Evolutionary conservation across 2,329 filamentous ascomycete genomes (phyloP).

Genomic region (Bipolaris victoriae): DNA sequence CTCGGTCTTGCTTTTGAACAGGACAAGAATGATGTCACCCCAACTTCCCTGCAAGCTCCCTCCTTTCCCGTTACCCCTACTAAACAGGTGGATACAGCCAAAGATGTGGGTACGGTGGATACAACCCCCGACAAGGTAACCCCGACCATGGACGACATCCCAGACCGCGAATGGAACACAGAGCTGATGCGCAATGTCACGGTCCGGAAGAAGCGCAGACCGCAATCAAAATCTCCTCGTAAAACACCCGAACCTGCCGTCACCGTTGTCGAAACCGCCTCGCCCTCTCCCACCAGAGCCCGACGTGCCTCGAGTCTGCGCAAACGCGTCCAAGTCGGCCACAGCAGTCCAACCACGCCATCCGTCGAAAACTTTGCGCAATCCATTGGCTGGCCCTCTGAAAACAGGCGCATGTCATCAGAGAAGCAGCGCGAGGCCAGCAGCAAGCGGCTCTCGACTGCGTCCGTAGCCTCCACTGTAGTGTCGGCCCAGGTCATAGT

Average conservation of each 20-base stretch:
- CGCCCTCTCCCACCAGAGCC: conserved; percentile 25
- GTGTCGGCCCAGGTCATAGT: conserved; percentile 62
- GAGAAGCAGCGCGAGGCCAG: conserved; percentile 38
- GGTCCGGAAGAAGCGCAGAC: conserved; percentile 44
- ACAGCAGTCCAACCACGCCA: conserved; percentile 40
- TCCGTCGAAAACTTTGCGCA: conserved; percentile 58
- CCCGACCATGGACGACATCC: conserved; percentile 33
- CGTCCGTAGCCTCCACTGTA: conserved; percentile 61
- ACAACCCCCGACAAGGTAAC: conserved; percentile 17
- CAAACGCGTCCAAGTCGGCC: conserved; percentile 43
- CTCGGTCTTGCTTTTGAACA: conserved; percentile 47
- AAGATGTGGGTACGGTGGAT: conserved; percentile 18
- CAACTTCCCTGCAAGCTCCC: conserved; percentile 31
- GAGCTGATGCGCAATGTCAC: conserved; percentile 52
- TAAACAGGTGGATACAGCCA: conserved; percentile 2
- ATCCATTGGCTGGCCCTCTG: conserved; percentile 58
- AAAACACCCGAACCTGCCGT: conserved; percentile 17
- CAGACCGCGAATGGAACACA: conserved; percentile 49
- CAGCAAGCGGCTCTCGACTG: conserved; percentile 55
- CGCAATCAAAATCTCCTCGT: conserved; percentile 30
- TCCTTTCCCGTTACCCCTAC: conserved; percentile 15
- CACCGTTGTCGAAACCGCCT: conserved; percentile 22
- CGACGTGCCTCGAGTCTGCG: conserved; percentile 39
- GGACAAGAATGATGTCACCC: conserved; percentile 40
- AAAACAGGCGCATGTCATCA: conserved; percentile 35